Evolutionary conservation across 441 rosid genomes (phyloP), one percentile per base, ranked within the genome.

Genomic region (Populus hybrid): DNA sequence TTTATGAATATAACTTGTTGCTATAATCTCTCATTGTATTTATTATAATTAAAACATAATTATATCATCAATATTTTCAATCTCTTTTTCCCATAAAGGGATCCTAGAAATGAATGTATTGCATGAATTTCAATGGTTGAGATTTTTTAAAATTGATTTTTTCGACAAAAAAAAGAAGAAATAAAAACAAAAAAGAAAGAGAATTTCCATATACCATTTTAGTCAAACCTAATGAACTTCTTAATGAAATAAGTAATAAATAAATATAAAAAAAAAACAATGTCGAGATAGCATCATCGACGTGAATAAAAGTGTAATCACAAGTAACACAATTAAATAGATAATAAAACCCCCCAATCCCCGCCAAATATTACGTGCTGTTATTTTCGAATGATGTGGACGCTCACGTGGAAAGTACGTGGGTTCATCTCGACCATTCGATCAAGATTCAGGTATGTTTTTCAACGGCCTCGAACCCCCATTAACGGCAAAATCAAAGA

Each of bases 401-500:
- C 21, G 5, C 7, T 11, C 81, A 42, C 77, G 79, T 82, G 82
- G 77, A 23, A 76, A 69, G 4, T 29, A 45, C 0, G 56, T 45
- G 74, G 20, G 36, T 24, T 71, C n/a, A 26, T 29, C 7, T 71
- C 8, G 61, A 59, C 78, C 75, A 78, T 67, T 6, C 31, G 53
- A 69, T 71, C 16, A 68, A 67, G 23, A 23, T 65, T 0, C 12
- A n/a, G 20, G 12, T 38, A 63, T 36, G 70, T 61, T 33, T 24
- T 77, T 82, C 82, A 82, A 83, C 86, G 71, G 85, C 79, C 69
- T 31, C 11, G 65, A 81, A 76, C 85, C 89, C 45, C 84, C 85
- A 87, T 87, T 79, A 83, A 81, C 89, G 88, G 83, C 87, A 72
- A 76, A 35, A 85, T 79, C 42, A 83, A 64, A 79, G 86, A 87